Evolutionary conservation across 2,329 filamentous ascomycete species (phyloP), one percentile per base, ranked within the genome.

Genomic region (Pseudogymnoascus sp.): DNA sequence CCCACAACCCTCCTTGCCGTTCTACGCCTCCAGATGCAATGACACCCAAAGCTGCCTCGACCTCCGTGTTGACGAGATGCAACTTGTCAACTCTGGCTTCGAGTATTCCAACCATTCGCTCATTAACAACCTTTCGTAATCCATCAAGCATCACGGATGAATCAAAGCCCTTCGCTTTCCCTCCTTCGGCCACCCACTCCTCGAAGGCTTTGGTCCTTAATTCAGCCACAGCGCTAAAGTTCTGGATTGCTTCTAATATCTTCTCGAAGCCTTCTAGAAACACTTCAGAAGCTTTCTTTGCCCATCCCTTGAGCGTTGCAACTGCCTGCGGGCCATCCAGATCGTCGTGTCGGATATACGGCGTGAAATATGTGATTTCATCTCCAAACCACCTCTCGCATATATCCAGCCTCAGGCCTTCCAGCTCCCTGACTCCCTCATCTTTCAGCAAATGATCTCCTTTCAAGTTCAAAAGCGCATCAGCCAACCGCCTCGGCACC

Each of bases 291-390:
- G 85, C 86, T 60, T 81, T 80, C 60, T 79, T 79, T 0, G 86
- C 85, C 89, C 89, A 93, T 28, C 72, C 73, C 22, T 80, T 81
- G 12, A 91, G 79, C 74, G 84, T 84, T 2, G 84, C 82, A 43
- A 82, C 80, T 0, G 84, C 84, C 65, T 86, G 82, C 24, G 78
- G 75, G 19, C 82, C 84, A 24, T 86, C 83, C 4, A 90, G 75
- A 67, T 95, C 89, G 67, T 93, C 90, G 69, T 96, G 87, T 31
- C 90, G 86, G 37, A 96, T 89, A 77, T 91, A 96, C 0, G 93
- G 93, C 0, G 87, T 93, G 72, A 96, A 97, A 67, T 89, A 89
- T 56, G 84, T 85, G 43, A 96, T 89, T 65, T 96, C 91, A 6
- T 92, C 86, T 16, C 89, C 83, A 66, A 95, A 89, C 89, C 92